Evolutionary conservation across 2,329 filamentous ascomycete species (phyloP).

Genomic region (Fusarium bulbicola): DNA sequence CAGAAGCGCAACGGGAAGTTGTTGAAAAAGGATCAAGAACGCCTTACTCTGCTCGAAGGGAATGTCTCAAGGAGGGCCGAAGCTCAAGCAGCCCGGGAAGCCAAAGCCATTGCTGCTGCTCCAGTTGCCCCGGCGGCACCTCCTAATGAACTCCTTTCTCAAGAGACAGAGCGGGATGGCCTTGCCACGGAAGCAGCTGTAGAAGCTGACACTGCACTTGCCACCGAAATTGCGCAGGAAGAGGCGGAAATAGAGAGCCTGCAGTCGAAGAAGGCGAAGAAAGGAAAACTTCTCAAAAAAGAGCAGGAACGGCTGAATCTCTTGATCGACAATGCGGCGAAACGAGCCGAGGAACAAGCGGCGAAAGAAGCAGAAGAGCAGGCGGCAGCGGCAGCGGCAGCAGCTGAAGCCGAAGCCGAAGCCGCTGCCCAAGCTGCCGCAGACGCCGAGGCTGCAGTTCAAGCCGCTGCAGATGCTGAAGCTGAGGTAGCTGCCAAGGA

Average conservation of each 20-base stretch:
- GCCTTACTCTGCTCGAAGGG: slow-evolving; percentile 30
- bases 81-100: slow-evolving; percentile 25
- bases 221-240: slow-evolving; percentile 33
- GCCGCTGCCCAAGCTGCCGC: slow-evolving; percentile 24
- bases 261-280: slow-evolving; percentile 47
- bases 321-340: slow-evolving; percentile 26
- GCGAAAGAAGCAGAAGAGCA: slow-evolving; percentile 31
- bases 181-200: slow-evolving; percentile 23
- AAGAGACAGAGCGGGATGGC: slow-evolving; percentile 13
- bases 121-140: slow-evolving; percentile 14
- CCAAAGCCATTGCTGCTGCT: slow-evolving; percentile 13
- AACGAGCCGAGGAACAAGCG: slow-evolving; percentile 23
- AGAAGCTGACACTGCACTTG: slow-evolving; percentile 26
- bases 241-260: slow-evolving; percentile 36
- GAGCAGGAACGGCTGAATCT: slow-evolving; percentile 34
- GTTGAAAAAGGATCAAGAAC: slow-evolving; percentile 35
- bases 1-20: slow-evolving; percentile 35
- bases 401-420: slow-evolving; percentile 30
- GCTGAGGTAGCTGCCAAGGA: slow-evolving; percentile 35
- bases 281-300: slow-evolving; percentile 39
- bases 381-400: slow-evolving; percentile 18
- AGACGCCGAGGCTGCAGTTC: slow-evolving; percentile 19
- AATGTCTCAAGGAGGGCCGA: slow-evolving; percentile 30
- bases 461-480: slow-evolving; percentile 22
- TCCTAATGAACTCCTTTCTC: slow-evolving; percentile 20